phyloP scores from a whole-genome alignment of 2,329 filamentous ascomycete genomes.

The Blastomyces gilchristii region DNA sequence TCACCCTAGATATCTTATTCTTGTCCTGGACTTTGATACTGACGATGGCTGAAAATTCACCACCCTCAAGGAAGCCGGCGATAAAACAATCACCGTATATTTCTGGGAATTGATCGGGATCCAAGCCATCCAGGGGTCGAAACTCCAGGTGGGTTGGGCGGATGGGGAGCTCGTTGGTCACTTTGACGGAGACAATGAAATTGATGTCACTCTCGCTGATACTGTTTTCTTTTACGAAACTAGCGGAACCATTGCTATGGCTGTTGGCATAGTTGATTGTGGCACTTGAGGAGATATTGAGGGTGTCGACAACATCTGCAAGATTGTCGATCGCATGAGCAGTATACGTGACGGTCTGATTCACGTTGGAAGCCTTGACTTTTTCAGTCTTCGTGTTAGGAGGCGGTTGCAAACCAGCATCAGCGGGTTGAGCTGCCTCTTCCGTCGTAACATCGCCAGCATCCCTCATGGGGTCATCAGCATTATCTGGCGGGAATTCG shows the following conservation, averaged over 20 bases:
- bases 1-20: constrained; percentile 24
- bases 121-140: constrained; percentile 11
- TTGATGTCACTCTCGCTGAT: constrained; percentile 18
- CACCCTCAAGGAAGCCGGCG: constrained; percentile 25
- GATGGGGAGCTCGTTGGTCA: constrained; percentile 15
- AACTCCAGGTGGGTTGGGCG: constrained; percentile 12
- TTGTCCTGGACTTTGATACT: constrained; percentile 26
- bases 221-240: constrained; percentile 17
- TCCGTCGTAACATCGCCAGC: not conserved
- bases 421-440: not conserved
- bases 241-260: constrained; percentile 19
- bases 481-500: constrained; percentile 1
- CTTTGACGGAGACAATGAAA: constrained; percentile 18
- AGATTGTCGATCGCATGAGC: constrained; percentile 26
- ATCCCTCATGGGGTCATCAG: not conserved
- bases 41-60: constrained; percentile 27
- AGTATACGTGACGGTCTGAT: constrained; percentile 25
- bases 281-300: constrained; percentile 31
- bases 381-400: not conserved
- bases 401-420: not conserved
- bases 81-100: constrained; percentile 28
- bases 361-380: constrained; percentile 12
- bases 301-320: constrained; percentile 31
- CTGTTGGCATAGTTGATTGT: constrained; percentile 32
- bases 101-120: constrained; percentile 24